Evolutionary conservation across 2,329 filamentous ascomycete genomes (phyloP).

Genomic region (Endoconidiophora polonica): DNA sequence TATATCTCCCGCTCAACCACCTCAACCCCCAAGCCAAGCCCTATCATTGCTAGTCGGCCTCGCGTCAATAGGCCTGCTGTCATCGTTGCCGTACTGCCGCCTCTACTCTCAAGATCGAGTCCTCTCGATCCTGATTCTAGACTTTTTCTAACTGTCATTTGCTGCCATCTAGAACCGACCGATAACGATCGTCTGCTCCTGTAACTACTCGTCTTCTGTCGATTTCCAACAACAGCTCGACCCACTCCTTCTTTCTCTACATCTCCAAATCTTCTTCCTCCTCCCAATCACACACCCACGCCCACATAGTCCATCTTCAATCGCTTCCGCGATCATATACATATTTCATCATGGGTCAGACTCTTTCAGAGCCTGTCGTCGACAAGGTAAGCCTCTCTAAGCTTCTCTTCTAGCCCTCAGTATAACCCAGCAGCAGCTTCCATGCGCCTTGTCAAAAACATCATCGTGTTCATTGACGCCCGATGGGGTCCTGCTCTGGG

Average conservation of each 20-base stretch:
- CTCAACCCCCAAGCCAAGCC: too few relatives aligned
- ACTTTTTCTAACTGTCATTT: too few relatives aligned
- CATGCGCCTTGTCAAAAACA: neutral
- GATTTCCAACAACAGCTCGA: neutral
- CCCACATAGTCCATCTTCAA: slow-evolving; percentile 1
- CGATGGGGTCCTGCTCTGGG: too few relatives aligned
- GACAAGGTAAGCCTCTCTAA: slow-evolving; percentile 64
- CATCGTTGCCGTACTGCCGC: too few relatives aligned
- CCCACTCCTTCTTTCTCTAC: slow-evolving; percentile 4
- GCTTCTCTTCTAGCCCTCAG: slow-evolving; percentile 12
- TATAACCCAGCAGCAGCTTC: neutral
- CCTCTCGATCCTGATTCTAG: too few relatives aligned
- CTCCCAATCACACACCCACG: slow-evolving; percentile 1
- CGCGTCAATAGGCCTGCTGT: too few relatives aligned
- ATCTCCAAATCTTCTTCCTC: neutral
- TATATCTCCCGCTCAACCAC: too few relatives aligned
- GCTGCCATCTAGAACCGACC: too few relatives aligned
- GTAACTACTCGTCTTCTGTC: too few relatives aligned
- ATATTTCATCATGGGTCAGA: slow-evolving; percentile 72
- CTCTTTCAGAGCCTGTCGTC: slow-evolving; percentile 94
- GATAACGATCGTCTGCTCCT: too few relatives aligned
- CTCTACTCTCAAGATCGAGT: too few relatives aligned
- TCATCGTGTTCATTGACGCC: neutral
- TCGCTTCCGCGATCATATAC: slow-evolving; percentile 18
- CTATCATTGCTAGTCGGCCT: too few relatives aligned